These are phyloP conservation scores for Fusarium sp. DNA, from an alignment of 2,329 filamentous ascomycete species.

Conservation along the genomic window DNA sequence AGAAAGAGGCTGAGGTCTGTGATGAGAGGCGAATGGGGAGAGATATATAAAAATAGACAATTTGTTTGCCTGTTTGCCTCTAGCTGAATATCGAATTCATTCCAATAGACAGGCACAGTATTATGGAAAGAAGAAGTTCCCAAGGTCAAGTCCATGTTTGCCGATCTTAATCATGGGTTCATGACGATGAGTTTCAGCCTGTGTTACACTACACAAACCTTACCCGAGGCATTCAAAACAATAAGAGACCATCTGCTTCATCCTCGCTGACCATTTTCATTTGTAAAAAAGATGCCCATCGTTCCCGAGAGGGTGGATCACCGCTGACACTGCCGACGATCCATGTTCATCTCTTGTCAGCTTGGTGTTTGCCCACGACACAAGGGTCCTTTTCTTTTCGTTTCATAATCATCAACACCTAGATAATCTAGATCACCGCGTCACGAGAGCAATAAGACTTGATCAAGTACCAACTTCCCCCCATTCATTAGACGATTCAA, in stretches of 20 bases:
- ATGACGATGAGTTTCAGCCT: not conserved
- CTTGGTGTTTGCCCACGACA: not conserved
- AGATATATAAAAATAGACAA: not conserved
- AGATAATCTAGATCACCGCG: not conserved
- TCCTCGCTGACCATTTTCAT: not conserved
- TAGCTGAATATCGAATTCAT: not conserved
- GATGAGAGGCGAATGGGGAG: not conserved
- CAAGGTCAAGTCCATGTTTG: not conserved
- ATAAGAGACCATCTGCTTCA: not conserved
- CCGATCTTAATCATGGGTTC: not conserved
- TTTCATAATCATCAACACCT: not conserved
- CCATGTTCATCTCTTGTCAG: slow-evolving; percentile 7
- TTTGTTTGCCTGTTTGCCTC: not conserved
- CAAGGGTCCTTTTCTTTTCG: not conserved
- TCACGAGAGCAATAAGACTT: not conserved
- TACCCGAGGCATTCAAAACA: not conserved
- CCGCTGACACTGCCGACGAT: slow-evolving; percentile 25
- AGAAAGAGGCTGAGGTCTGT: not conserved
- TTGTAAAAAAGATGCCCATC: not conserved
- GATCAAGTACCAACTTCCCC: not conserved
- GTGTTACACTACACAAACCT: not conserved
- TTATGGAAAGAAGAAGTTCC: not conserved
- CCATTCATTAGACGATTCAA: not conserved
- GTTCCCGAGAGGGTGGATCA: slow-evolving; percentile 17
- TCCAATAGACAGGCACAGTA: not conserved